These are phyloP conservation scores for Claviceps spartinae DNA, from an alignment of 2,329 filamentous ascomycete species.

Conservation along the genomic window DNA sequence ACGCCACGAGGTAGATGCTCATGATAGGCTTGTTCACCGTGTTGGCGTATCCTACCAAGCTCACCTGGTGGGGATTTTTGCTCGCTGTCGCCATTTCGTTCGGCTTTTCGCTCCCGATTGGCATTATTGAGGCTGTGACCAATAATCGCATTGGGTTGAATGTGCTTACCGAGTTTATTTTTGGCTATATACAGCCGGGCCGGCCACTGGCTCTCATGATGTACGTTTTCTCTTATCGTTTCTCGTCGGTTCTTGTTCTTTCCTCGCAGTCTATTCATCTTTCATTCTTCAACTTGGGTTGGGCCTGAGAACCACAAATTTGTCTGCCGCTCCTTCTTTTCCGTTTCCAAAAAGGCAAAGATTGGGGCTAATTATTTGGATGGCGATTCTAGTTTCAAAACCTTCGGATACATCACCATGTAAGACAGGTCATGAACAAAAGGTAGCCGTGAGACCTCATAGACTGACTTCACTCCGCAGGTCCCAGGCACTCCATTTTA, in stretches of 20 bases:
- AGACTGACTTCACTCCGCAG: slow-evolving; percentile 11
- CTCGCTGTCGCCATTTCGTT: slow-evolving; percentile 51
- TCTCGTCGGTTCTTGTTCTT: background rate
- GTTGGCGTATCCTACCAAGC: slow-evolving; percentile 49
- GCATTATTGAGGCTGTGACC: slow-evolving; percentile 56
- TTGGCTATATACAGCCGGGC: slow-evolving; percentile 63
- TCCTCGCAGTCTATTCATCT: background rate
- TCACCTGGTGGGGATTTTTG: slow-evolving; percentile 61
- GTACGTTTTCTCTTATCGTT: slow-evolving; percentile 20
- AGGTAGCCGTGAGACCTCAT: background rate
- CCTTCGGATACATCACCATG: slow-evolving; percentile 50
- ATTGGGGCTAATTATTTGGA: background rate
- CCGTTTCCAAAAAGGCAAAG: too few relatives aligned
- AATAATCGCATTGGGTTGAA: slow-evolving; percentile 62
- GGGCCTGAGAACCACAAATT: too few relatives aligned
- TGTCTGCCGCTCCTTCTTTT: too few relatives aligned
- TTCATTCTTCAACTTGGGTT: too few relatives aligned
- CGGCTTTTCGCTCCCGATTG: slow-evolving; percentile 50
- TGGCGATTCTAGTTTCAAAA: slow-evolving; percentile 37
- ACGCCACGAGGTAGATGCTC: slow-evolving; percentile 30
- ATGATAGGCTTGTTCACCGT: slow-evolving; percentile 39
- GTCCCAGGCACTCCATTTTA: slow-evolving; percentile 50
- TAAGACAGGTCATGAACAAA: slow-evolving; percentile 6
- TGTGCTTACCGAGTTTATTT: slow-evolving; percentile 61
- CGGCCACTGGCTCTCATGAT: slow-evolving; percentile 61